phyloP scores from a whole-genome alignment of 805 yeast genomes.

The Suhomyces sp. region DNA sequence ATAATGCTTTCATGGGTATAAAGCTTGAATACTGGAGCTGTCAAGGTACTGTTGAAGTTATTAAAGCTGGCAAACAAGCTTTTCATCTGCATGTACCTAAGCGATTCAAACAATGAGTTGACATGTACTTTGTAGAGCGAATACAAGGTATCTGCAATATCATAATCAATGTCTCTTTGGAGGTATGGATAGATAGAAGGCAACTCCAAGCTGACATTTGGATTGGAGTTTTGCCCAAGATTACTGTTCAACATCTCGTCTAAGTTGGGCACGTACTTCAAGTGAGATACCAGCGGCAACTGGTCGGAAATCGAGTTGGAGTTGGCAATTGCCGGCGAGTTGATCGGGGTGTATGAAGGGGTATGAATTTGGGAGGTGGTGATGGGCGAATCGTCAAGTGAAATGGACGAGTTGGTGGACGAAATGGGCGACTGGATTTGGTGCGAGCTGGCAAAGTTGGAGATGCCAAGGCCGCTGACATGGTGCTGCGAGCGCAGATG shows the following conservation, averaged over 20 bases:
- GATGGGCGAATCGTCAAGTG: slow-evolving; percentile 17
- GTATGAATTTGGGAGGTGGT: slow-evolving; percentile 13
- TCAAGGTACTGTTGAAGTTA: slow-evolving; percentile 52
- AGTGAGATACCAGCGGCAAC: slow-evolving; percentile 15
- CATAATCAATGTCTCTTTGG: slow-evolving; percentile 47
- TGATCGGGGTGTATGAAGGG: slow-evolving; percentile 18
- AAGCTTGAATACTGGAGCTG: slow-evolving; percentile 60
- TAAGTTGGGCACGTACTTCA: slow-evolving; percentile 31
- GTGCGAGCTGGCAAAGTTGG: not conserved
- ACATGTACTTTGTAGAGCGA: slow-evolving; percentile 65
- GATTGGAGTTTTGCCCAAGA: slow-evolving; percentile 7
- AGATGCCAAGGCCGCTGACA: slow-evolving; percentile 3
- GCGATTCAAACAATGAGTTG: slow-evolving; percentile 57
- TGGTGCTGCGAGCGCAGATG: slow-evolving; percentile 1
- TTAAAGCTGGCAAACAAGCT: slow-evolving; percentile 53
- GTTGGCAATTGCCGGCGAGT: slow-evolving; percentile 15
- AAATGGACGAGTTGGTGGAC: slow-evolving; percentile 12
- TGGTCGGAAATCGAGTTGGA: slow-evolving; percentile 15
- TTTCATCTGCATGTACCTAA: slow-evolving; percentile 65
- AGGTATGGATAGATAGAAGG: slow-evolving; percentile 44
- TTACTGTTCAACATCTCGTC: slow-evolving; percentile 12
- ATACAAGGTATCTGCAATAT: slow-evolving; percentile 58
- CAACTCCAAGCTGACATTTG: slow-evolving; percentile 18
- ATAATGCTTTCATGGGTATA: slow-evolving; percentile 46
- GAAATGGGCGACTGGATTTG: slow-evolving; percentile 12